Evolutionary conservation across 2,329 filamentous ascomycete genomes (phyloP), one percentile per base, ranked within the genome.

Genomic region (Claviceps pazoutovae): DNA sequence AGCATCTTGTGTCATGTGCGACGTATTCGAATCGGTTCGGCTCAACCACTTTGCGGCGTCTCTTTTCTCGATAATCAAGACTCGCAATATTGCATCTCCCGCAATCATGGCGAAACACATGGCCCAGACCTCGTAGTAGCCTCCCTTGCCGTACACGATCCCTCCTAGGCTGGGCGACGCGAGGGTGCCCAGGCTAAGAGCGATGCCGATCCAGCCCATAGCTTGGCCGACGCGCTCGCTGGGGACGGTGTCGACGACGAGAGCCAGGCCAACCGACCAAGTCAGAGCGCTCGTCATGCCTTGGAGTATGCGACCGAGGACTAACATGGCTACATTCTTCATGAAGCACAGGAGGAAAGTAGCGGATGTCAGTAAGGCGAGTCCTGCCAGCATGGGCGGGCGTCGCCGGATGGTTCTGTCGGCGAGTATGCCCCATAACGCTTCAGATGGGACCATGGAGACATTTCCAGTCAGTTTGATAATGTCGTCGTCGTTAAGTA

Each of bases 231-330:
- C 51, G 26, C 63, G 59, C 5, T 60, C 61, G 8, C 54, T 56
- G 36, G 65, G 60, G 7, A 66, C 64, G 3, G 62, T 62, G 45
- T 68, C 65, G 23, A 66, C 62, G 47, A 67, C 62, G 7, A 68
- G 61, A 9, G 65, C 65, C 26, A 68, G 57, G 3, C 65, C 65
- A 23, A 68, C 65, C 16, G 64, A 66, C 65, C 65, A 68, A 5
- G 64, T 67, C 21, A 68, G 53, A 30, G 63, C 60, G 5, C 62
- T 62, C 3, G 65, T 64, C 48, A 64, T 54, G 41, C 65, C 65
- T 50, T 68, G 65, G 14, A 67, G 54, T 23, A 60, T 57, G 39
- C 65, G 60, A 8, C 64, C 65, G 37, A 63, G 51, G 49, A 68
- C 56, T 17, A 68, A 57, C 55, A 66, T 66, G 41, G 60, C 51